phyloP scores from a whole-genome alignment of 352 stramenopile genomes.

The Phytopythium vexans region DNA sequence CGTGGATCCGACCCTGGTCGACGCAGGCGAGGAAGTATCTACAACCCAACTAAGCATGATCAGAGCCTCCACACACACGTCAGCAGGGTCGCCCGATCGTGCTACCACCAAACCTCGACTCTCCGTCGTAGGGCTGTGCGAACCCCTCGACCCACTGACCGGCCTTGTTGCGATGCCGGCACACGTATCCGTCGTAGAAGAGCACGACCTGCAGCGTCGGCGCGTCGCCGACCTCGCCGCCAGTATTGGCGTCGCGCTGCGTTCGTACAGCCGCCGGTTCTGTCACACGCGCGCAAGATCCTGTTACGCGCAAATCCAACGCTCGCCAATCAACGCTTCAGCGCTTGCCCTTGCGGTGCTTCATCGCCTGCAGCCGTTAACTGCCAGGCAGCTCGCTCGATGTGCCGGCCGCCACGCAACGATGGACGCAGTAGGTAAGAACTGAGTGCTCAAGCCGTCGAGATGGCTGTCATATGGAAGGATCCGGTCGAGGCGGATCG shows the following conservation, averaged over 20 bases:
- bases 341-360: no score
- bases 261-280: neutral
- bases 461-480: no score
- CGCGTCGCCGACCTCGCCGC: neutral
- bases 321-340: no score
- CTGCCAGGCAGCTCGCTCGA: no score
- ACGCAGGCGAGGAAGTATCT: constrained; percentile 70
- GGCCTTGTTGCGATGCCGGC: constrained; percentile 49
- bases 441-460: no score
- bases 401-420: no score
- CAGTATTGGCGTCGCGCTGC: no score
- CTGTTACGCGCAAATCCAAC: no score
- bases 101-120: constrained; percentile 37
- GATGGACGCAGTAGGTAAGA: no score
- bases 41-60: neutral
- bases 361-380: no score
- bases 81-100: neutral
- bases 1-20: constrained; percentile 42
- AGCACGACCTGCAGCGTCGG: constrained; percentile 44
- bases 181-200: constrained; percentile 68
- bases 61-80: neutral
- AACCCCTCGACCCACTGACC: constrained; percentile 60
- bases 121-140: constrained; percentile 66
- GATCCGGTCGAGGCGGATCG: no score
- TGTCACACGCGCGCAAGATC: neutral